phyloP scores from a whole-genome alignment of 1,139 yeast species.

The Nakaseomyces uthaithaninus region DNA sequence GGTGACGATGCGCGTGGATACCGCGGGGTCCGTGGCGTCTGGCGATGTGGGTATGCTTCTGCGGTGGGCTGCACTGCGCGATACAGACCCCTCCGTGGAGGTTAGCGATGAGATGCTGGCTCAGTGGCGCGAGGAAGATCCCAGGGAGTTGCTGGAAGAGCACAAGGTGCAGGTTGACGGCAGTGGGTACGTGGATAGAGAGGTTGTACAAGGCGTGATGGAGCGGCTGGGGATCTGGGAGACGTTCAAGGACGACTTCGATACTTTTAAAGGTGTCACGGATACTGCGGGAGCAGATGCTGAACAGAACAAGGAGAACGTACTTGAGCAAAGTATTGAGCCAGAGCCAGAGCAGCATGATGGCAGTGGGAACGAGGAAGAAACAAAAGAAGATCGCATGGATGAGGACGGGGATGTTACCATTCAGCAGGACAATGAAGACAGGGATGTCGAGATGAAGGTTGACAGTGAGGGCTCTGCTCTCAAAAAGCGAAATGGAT shows the following conservation, averaged over 20 bases:
- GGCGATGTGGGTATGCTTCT: neutral
- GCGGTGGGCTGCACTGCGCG: neutral
- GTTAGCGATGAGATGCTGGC: neutral
- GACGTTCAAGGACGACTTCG: constrained; percentile 1
- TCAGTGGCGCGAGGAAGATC: constrained; percentile 4
- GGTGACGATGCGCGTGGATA: neutral
- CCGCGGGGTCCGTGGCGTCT: neutral
- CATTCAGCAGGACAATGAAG: neutral
- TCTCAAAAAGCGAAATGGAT: constrained; percentile 9
- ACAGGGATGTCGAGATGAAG: constrained; percentile 5
- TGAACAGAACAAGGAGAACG: neutral
- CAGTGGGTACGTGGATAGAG: neutral
- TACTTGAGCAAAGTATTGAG: neutral
- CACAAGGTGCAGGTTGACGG: neutral
- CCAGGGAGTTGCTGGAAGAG: neutral
- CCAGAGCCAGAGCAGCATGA: constrained; percentile 1
- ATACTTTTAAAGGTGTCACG: neutral
- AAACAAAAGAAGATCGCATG: neutral
- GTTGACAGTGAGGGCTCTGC: constrained; percentile 7
- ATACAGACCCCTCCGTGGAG: neutral
- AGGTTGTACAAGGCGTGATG: neutral
- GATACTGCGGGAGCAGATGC: neutral
- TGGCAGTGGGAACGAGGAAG: neutral
- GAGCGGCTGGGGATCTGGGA: constrained; percentile 4
- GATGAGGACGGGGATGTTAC: constrained; percentile 4